These are phyloP conservation scores for Tephrocybe sp. DNA, from an alignment of 768 basidiomycete genomes.

Conservation along the genomic window DNA sequence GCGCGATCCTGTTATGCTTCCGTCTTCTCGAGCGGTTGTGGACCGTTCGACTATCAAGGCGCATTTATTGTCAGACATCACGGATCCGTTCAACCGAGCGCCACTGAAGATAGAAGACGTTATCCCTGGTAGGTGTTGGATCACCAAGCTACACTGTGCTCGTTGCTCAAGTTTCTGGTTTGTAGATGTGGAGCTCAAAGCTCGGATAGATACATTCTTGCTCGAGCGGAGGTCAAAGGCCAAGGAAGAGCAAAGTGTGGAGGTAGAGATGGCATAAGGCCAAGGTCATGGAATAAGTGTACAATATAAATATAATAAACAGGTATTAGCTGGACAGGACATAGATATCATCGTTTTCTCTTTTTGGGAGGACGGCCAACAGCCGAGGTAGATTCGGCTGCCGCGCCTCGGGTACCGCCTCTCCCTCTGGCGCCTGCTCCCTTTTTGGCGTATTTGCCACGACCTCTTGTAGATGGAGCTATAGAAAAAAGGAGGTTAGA, in stretches of 20 bases:
- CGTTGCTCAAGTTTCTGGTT: neutral
- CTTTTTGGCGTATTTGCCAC: conserved; percentile 30
- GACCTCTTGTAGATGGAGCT: conserved; percentile 34
- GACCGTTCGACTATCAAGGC: conserved; percentile 95
- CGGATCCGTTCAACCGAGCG: conserved; percentile 93
- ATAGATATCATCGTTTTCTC: conserved; percentile 38
- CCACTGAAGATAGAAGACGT: conserved; percentile 82
- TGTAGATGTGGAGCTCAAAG: conserved; percentile 67
- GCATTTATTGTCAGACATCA: conserved; percentile 85
- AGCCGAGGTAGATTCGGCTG: conserved; percentile 24
- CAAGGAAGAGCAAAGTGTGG: conserved; percentile 13
- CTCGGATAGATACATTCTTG: conserved; percentile 70
- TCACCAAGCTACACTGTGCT: neutral
- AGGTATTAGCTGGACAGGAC: neutral
- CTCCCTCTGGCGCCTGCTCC: conserved; percentile 14
- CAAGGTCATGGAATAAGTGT: conserved; percentile 9
- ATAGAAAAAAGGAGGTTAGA: conserved; percentile 34
- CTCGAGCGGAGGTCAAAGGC: conserved; percentile 49
- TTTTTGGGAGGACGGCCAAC: conserved; percentile 39
- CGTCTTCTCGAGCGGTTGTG: conserved; percentile 73
- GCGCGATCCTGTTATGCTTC: conserved; percentile 91
- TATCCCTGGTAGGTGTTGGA: conserved; percentile 52
- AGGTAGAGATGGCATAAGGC: conserved; percentile 5
- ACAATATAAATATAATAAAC: conserved; percentile 1
- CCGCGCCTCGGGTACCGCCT: conserved; percentile 11